Percentiles rank a stretch among this genome's conserved stretches.
phyloP scores from a whole-genome alignment of 1,284 basidiomycete genomes.

The Gymnopus androsaceus region DNA sequence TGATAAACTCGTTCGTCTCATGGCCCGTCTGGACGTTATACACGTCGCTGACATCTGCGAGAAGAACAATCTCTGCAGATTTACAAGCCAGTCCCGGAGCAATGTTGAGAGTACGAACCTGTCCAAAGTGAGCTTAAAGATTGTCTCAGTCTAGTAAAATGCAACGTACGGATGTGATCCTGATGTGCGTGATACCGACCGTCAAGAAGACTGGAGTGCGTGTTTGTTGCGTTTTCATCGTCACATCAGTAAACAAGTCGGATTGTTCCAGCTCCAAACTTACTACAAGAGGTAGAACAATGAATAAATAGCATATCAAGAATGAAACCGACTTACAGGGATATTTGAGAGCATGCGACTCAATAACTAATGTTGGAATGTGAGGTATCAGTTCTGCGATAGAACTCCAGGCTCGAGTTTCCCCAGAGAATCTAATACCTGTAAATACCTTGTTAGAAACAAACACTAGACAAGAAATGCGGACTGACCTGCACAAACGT shows the following conservation, averaged over 20 bases:
- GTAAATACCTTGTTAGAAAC: conserved; percentile 11
- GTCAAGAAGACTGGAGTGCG: conserved; percentile 64
- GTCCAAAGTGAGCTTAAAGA: not conserved
- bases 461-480: not conserved
- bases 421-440: conserved; percentile 59
- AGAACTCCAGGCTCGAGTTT: conserved; percentile 60
- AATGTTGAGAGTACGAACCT: conserved; percentile 16
- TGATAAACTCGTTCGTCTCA: conserved; percentile 80
- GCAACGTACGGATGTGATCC: conserved; percentile 64
- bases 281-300: conserved; percentile 35
- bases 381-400: conserved; percentile 58
- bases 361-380: conserved; percentile 51
- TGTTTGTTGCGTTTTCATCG: conserved; percentile 62
- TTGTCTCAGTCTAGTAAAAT: not conserved
- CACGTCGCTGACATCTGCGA: conserved; percentile 82
- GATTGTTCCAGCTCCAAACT: conserved; percentile 58
- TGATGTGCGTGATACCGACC: conserved; percentile 65
- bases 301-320: too few species aligned
- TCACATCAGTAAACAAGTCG: conserved; percentile 58
- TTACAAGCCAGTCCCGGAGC: conserved; percentile 66
- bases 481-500: conserved; percentile 68
- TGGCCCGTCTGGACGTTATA: conserved; percentile 77
- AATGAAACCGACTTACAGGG: conserved; percentile 23
- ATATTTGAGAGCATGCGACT: conserved; percentile 37
- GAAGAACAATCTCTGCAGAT: conserved; percentile 77